These are phyloP conservation scores for Fusarium dlaminii DNA, from an alignment of 2,329 filamentous ascomycete genomes.

Conservation along the genomic window DNA sequence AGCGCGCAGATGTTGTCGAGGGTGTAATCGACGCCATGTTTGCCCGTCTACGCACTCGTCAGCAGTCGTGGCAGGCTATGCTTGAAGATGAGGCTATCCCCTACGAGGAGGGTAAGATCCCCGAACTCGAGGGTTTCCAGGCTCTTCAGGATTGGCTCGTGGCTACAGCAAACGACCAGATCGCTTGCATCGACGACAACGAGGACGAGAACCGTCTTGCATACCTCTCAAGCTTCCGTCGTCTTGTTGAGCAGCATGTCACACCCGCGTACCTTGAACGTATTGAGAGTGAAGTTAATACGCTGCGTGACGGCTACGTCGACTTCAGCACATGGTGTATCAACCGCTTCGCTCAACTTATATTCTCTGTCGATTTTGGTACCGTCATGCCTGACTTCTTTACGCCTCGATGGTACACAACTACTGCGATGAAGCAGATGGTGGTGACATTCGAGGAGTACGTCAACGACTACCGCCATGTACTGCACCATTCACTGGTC, in stretches of 20 bases:
- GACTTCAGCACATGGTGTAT: conserved; percentile 96
- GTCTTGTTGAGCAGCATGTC: conserved; percentile 83
- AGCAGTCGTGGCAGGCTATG: conserved; percentile 86
- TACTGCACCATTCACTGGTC: conserved; percentile 85
- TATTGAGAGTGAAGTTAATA: conserved; percentile 75
- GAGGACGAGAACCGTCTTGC: conserved; percentile 78
- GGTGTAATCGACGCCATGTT: conserved; percentile 98
- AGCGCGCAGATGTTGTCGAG: conserved; percentile 89
- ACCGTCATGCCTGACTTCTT: conserved; percentile 89
- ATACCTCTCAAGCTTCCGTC: conserved; percentile 87
- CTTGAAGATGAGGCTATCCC: conserved; percentile 84
- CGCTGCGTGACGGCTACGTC: conserved; percentile 89
- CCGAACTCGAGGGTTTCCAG: conserved; percentile 75
- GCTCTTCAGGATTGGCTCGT: conserved; percentile 95
- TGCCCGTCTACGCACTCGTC: conserved; percentile 81
- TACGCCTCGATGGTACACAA: conserved; percentile 87
- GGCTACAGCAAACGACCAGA: conserved; percentile 97
- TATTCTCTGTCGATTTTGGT: conserved; percentile 91
- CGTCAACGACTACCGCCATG: conserved; percentile 83
- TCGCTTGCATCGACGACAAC: conserved; percentile 95
- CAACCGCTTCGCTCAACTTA: conserved; percentile 82
- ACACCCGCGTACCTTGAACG: conserved; percentile 82
- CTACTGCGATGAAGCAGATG: conserved; percentile 91
- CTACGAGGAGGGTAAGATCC: conserved; percentile 68
- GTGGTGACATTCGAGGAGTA: conserved; percentile 96